Evolutionary conservation across 805 yeast genomes (phyloP).

Genomic region (Cephaloascus fragrans): DNA sequence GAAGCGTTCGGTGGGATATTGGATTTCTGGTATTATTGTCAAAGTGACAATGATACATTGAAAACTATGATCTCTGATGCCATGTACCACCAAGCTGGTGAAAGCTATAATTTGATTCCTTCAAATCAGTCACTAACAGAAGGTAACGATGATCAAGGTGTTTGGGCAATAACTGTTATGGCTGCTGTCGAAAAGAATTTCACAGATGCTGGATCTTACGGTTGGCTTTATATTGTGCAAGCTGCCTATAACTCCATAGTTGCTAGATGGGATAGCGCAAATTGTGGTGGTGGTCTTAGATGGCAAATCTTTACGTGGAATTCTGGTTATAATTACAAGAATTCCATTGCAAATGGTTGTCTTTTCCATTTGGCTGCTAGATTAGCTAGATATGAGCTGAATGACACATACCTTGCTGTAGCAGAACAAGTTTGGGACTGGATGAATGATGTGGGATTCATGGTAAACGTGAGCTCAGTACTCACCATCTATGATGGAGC

Average conservation of each 20-base stretch:
- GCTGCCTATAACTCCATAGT: constrained; percentile 21
- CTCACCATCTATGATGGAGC: constrained; percentile 51
- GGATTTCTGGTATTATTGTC: constrained; percentile 29
- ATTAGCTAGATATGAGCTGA: constrained; percentile 29
- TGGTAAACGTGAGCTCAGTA: constrained; percentile 9
- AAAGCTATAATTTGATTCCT: constrained; percentile 29
- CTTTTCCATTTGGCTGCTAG: constrained; percentile 34
- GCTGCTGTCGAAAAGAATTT: constrained; percentile 37
- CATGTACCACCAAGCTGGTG: constrained; percentile 34
- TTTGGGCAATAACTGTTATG: constrained; percentile 39
- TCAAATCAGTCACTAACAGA: constrained; percentile 36
- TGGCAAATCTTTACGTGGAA: constrained; percentile 43
- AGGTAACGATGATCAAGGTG: constrained; percentile 44
- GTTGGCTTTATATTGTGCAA: constrained; percentile 19
- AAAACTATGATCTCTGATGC: constrained; percentile 20
- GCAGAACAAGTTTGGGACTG: constrained; percentile 34
- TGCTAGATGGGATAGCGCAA: constrained; percentile 24
- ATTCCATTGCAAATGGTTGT: constrained; percentile 34
- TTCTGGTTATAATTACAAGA: constrained; percentile 34
- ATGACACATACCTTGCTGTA: constrained; percentile 27
- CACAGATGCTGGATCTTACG: constrained; percentile 18
- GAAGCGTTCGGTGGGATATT: constrained; percentile 40
- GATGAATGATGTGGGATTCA: constrained; percentile 23
- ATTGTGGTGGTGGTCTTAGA: constrained; percentile 32
- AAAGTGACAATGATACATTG: constrained; percentile 19